These are phyloP conservation scores for Haberlea rhodopensis DNA, from an alignment of 257 asterid species.

Conservation along the genomic window DNA sequence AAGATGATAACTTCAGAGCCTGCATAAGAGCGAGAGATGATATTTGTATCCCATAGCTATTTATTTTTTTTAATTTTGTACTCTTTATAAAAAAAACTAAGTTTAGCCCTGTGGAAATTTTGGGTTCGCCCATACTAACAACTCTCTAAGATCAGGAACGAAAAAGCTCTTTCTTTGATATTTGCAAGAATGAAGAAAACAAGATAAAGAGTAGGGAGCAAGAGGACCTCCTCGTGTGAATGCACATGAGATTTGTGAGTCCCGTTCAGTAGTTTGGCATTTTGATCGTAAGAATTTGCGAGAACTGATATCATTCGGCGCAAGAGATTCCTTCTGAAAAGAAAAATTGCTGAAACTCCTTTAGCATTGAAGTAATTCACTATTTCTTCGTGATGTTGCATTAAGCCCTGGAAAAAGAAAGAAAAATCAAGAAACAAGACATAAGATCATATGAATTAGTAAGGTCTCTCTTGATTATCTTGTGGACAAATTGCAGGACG, in stretches of 20 bases:
- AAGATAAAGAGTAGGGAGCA: conserved; percentile 23
- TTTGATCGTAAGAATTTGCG: conserved; percentile 87
- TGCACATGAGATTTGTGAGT: conserved; percentile 97
- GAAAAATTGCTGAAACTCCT: conserved; percentile 87
- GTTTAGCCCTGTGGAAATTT: background rate
- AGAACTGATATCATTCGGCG: conserved; percentile 85
- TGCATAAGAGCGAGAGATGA: too few species aligned
- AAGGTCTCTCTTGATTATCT: background rate
- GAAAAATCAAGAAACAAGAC: conserved; percentile 8
- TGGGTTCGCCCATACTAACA: background rate
- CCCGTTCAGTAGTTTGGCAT: conserved; percentile 81
- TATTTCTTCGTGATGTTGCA: conserved; percentile 76
- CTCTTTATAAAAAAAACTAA: too few species aligned
- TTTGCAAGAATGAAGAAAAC: too few species aligned
- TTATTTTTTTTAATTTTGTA: too few species aligned
- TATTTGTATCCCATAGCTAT: too few species aligned
- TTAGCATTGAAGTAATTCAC: conserved; percentile 65
- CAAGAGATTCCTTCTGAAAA: conserved; percentile 80
- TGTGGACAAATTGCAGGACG: background rate
- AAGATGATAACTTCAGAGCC: background rate
- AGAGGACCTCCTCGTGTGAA: conserved; percentile 66
- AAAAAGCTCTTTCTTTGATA: background rate
- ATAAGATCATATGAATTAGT: background rate
- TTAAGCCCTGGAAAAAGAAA: conserved; percentile 60
- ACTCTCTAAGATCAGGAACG: too few species aligned